Conservation (phyloP, 495 filamentous ascomycete genomes). For the Sporormia fimetaria region DNA sequence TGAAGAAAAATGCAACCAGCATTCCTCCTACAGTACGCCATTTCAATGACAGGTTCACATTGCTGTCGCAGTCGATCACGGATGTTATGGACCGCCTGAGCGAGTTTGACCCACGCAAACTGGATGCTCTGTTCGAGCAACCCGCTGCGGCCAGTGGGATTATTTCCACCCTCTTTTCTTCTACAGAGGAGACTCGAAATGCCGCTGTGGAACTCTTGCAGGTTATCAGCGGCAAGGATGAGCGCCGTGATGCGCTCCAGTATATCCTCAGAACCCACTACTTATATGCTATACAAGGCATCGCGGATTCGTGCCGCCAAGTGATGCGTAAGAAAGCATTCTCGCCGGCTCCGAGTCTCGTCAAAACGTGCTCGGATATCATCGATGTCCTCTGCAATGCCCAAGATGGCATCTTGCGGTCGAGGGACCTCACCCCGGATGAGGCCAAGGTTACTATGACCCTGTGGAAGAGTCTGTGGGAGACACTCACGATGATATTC, state of each 20-base stretch:
- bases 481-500: slow-evolving; percentile 67
- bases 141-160: slow-evolving; percentile 53
- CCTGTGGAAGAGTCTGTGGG: slow-evolving; percentile 81
- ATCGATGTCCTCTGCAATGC: slow-evolving; percentile 73
- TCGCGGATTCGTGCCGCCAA: slow-evolving; percentile 48
- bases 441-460: slow-evolving; percentile 53
- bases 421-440: slow-evolving; percentile 43
- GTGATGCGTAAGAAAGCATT: slow-evolving; percentile 50
- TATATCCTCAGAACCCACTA: slow-evolving; percentile 56
- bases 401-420: slow-evolving; percentile 66
- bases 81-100: slow-evolving; percentile 63
- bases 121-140: slow-evolving; percentile 53
- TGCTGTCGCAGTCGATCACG: slow-evolving; percentile 56
- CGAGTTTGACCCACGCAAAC: slow-evolving; percentile 54
- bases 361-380: slow-evolving; percentile 64
- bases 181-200: slow-evolving; percentile 57
- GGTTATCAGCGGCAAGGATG: slow-evolving; percentile 56
- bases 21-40: slow-evolving; percentile 44
- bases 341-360: slow-evolving; percentile 53
- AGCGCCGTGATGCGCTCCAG: slow-evolving; percentile 61
- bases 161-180: slow-evolving; percentile 57
- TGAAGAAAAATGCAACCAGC: slow-evolving; percentile 36
- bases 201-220: slow-evolving; percentile 72
- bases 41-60: slow-evolving; percentile 64
- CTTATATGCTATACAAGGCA: slow-evolving; percentile 46